Evolutionary conservation across 2,329 filamentous ascomycete species (phyloP), one percentile per base, ranked within the genome.

Genomic region (Orbilia blumenaviensis): DNA sequence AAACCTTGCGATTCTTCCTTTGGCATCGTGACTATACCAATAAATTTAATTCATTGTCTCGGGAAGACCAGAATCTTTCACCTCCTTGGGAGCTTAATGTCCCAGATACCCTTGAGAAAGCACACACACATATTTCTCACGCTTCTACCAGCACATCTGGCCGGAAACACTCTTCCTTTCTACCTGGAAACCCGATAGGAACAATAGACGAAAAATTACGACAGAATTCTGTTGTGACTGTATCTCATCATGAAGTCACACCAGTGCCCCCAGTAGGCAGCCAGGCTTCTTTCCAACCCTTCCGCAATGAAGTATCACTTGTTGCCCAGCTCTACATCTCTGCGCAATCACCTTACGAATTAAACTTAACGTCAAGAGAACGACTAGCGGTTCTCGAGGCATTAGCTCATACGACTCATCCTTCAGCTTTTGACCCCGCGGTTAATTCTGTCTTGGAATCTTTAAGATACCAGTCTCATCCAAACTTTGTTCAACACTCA

Each of bases 401-500:
- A 27, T 66, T 77, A 38, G 50, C 58, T 41, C 73, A 77, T 52
- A 77, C 73, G 32, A 77, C 73, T 25, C 73, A 77, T 42, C 73
- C 73, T 29, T 77, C 73, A 25, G 73, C 32, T 3, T 71, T 77
- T 18, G 42, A 36, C 2, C 73, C 66, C 3, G 73, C 73, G 14
- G 60, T 77, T n/a, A 69, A 71, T 41, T 77, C 73, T 3, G 73
- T 71, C 21, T 27, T 69, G 18, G 73, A 77, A 32, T 69, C 73
- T 12, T 14, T 77, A 42, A 66, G 73, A 69, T 77, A 66, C 16
- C 73, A 77, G 60, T 77, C 73, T 23, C 73, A 77, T 38, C 73
- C 73, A 16, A 77, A 77, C 16, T 77, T 77, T 44, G 73, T 77
- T 62, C 71, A 75, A 64, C 71, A 75, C 23, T 75, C 71, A 8